Percentiles rank a stretch among this genome's conserved stretches.
These are phyloP conservation scores for Tilletiopsis washingtonensis DNA, from an alignment of 1,284 basidiomycete species.

Conservation along the genomic window DNA sequence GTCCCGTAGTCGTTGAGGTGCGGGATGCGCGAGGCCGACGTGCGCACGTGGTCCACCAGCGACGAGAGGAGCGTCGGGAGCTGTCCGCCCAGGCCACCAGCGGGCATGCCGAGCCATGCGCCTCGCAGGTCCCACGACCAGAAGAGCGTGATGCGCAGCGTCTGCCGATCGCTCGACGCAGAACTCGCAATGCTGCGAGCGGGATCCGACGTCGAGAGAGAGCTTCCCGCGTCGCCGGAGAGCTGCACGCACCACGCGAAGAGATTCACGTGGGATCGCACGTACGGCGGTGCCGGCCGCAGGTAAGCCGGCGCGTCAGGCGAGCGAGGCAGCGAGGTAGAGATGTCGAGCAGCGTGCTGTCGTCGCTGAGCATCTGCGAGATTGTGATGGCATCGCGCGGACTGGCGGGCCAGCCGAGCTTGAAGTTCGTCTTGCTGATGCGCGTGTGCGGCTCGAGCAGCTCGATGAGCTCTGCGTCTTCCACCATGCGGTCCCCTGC, in stretches of 20 bases:
- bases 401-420: conserved; percentile 91
- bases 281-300: conserved; percentile 85
- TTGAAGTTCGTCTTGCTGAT: conserved; percentile 83
- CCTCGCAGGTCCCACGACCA: conserved; percentile 94
- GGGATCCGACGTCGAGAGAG: not conserved
- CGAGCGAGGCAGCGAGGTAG: conserved; percentile 89
- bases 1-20: conserved; percentile 69
- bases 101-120: conserved; percentile 56
- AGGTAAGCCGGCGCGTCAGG: conserved; percentile 86
- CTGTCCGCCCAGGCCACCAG: conserved; percentile 51
- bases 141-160: conserved; percentile 68
- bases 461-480: conserved; percentile 69
- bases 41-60: conserved; percentile 67
- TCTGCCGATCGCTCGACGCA: too few relatives aligned
- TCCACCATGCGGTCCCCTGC: conserved; percentile 86
- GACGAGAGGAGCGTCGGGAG: conserved; percentile 72
- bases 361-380: conserved; percentile 19
- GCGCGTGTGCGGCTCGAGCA: conserved; percentile 75
- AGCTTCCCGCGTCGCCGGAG: conserved; percentile 8
- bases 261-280: conserved; percentile 78
- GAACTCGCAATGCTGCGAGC: too few relatives aligned
- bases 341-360: conserved; percentile 74
- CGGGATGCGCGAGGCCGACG: conserved; percentile 66
- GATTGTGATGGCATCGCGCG: conserved; percentile 31
- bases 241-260: conserved; percentile 89